Base-by-base conservation (phyloP, 2,329 filamentous ascomycete genomes). In the Beauveria pseudobassiana region DNA sequence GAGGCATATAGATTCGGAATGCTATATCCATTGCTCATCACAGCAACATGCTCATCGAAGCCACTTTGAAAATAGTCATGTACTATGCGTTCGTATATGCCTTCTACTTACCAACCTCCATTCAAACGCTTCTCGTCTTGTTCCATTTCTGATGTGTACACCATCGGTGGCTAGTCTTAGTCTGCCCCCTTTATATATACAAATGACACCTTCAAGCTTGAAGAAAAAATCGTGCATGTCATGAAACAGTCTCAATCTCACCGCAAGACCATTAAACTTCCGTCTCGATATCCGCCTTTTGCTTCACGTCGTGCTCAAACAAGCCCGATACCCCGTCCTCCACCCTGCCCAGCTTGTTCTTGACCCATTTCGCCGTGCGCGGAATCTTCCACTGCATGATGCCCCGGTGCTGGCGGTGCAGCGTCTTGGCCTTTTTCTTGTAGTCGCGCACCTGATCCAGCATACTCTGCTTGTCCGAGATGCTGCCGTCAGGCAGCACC, bases 341-440 rank as follows among this genome's bases (percentile, higher is more conserved):
- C 63, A 87, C 78, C 72, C 81, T 82, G 40, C 75, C 76, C 10
- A 79, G 65, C 67, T 86, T 82, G 78, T 81, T 74, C 66, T 81
- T 78, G 63, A 77, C 73, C 81, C 68, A 81, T 71, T 77, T 76
- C n/a, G 76, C 76, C 16, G 75, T 77, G n/a, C 78, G 75, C n/a
- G 74, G 74, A 51, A 71, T 69, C 74, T 76, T 76, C 85, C 87
- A 91, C 74, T 91, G 88, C 88, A 91, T 91, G 46, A 88, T 69
- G 0, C 88, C 88, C 24, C 86, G 75, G 68, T 91, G 86, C 69
- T 83, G 81, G 54, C 87, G 76, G 71, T 90, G 86, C 65, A 88
- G 73, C 63, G 82, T 79, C 71, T 81, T 83, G 65, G 80, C 76
- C 66, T 86, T 77, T 62, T 79, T 77, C 69, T 81, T 84, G 69